These are phyloP conservation scores for Rhodotorula sphaerocarpa DNA, from an alignment of 768 basidiomycete species.

Conservation along the genomic window DNA sequence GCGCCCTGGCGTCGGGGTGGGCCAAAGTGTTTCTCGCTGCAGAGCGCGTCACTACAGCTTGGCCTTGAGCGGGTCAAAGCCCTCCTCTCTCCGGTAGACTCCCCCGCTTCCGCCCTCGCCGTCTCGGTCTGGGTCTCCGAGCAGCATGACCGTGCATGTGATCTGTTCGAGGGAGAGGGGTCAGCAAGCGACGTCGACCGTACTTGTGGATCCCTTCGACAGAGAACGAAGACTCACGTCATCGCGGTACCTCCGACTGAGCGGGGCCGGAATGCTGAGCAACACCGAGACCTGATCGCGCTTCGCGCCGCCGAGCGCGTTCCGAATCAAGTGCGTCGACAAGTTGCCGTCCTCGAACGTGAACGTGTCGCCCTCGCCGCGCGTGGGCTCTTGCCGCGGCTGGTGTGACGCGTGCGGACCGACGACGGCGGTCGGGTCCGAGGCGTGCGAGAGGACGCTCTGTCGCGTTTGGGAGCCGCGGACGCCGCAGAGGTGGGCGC, in stretches of 20 bases:
- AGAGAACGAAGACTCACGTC: constrained; percentile 56
- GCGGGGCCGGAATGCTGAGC: constrained; percentile 74
- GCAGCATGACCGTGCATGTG: constrained; percentile 29
- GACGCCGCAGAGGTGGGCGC: constrained; percentile 65
- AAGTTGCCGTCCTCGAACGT: constrained; percentile 67
- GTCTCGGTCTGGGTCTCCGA: constrained; percentile 48
- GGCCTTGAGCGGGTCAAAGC: constrained; percentile 1
- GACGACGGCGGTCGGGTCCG: constrained; percentile 47
- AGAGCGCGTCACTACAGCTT: constrained; percentile 14
- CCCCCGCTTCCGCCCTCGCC: constrained; percentile 62
- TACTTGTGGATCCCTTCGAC: background rate
- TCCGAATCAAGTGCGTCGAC: constrained; percentile 68
- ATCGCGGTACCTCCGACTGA: constrained; percentile 68
- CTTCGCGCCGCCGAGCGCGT: constrained; percentile 82
- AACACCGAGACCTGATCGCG: constrained; percentile 52
- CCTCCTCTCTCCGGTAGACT: constrained; percentile 26
- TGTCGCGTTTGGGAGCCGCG: constrained; percentile 41
- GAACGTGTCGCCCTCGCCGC: constrained; percentile 31
- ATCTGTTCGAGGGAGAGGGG: background rate
- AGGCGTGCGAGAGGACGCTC: constrained; percentile 25
- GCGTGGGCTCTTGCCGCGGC: constrained; percentile 44
- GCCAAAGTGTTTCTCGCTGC: too few relatives aligned
- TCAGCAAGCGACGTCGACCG: background rate
- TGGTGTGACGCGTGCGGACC: constrained; percentile 51
- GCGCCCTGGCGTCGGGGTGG: too few relatives aligned